These are phyloP conservation scores for Pseudisothecium myosuroides DNA, from an alignment of 225 moss, liverwort and hornwort genomes.

Conservation along the genomic window DNA sequence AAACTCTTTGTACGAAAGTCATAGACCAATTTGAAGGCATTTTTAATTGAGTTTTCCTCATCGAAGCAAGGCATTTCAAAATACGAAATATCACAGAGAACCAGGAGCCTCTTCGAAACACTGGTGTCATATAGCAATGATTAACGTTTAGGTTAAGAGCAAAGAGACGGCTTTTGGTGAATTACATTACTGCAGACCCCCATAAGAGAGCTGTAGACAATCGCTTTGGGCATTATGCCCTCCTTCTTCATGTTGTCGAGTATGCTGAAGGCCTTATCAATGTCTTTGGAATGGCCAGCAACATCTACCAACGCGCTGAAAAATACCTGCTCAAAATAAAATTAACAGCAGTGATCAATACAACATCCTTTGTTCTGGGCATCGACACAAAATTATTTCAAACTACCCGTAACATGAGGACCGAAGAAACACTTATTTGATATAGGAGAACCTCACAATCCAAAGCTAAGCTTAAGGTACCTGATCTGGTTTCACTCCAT, in stretches of 20 bases:
- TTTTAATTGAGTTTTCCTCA: not conserved
- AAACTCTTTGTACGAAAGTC: not conserved
- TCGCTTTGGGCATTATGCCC: conserved; percentile 37
- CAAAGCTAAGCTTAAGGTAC: conserved; percentile 10
- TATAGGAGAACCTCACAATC: not conserved
- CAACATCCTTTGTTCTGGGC: not conserved
- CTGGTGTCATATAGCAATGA: not conserved
- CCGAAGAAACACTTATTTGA: not conserved
- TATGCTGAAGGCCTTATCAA: conserved; percentile 67
- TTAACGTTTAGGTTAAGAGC: not conserved
- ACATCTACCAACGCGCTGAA: conserved; percentile 91
- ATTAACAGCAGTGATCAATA: not conserved
- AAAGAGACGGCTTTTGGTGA: not conserved
- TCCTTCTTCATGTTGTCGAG: conserved; percentile 72
- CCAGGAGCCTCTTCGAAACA: not conserved
- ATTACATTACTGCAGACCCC: conserved; percentile 96
- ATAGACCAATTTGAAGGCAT: not conserved
- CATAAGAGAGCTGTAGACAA: conserved; percentile 90
- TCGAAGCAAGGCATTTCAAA: not conserved
- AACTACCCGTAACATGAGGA: not conserved
- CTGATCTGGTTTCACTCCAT: conserved; percentile 84
- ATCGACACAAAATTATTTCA: not conserved
- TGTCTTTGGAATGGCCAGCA: conserved; percentile 80
- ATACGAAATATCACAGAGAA: not conserved
- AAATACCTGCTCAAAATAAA: conserved; percentile 56